phyloP scores from a whole-genome alignment of 257 asterid genomes.

The Petrea volubilis region DNA sequence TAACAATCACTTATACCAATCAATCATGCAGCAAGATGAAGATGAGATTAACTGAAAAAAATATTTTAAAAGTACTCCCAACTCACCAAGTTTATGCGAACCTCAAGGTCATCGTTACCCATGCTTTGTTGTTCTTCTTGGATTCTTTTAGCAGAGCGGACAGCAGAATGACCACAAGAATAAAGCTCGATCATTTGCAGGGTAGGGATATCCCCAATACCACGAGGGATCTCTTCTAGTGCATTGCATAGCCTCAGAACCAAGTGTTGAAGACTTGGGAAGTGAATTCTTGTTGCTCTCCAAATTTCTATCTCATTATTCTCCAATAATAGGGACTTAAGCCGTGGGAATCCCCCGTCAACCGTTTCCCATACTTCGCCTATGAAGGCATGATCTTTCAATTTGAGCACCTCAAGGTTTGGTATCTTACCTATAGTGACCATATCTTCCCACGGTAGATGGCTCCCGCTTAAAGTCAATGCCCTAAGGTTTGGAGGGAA shows the following conservation, averaged over 20 bases:
- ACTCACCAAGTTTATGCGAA: conserved; percentile 27
- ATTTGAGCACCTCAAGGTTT: conserved; percentile 31
- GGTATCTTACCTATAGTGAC: conserved; percentile 19
- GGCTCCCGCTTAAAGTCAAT: conserved; percentile 21
- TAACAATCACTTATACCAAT: not conserved
- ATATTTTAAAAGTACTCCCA: not conserved
- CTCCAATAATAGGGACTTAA: conserved; percentile 24
- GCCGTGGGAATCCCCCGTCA: conserved; percentile 13
- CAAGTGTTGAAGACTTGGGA: conserved; percentile 25
- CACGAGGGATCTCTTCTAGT: conserved; percentile 29
- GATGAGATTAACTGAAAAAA: not conserved
- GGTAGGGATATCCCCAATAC: conserved; percentile 32
- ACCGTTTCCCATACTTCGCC: conserved; percentile 24
- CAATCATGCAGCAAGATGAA: not conserved
- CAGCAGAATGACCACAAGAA: conserved; percentile 26
- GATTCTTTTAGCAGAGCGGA: conserved; percentile 32
- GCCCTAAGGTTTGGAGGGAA: conserved; percentile 29
- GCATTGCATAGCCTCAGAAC: conserved; percentile 19
- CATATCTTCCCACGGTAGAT: conserved; percentile 30
- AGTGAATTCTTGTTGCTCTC: conserved; percentile 10
- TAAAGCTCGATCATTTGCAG: conserved; percentile 31
- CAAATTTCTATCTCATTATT: conserved; percentile 13
- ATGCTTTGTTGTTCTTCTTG: conserved; percentile 31
- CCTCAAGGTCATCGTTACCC: conserved; percentile 37
- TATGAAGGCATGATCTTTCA: conserved; percentile 14